Conservation (phyloP, 2,329 filamentous ascomycete species). For the Emmonsiellopsis sp. region DNA sequence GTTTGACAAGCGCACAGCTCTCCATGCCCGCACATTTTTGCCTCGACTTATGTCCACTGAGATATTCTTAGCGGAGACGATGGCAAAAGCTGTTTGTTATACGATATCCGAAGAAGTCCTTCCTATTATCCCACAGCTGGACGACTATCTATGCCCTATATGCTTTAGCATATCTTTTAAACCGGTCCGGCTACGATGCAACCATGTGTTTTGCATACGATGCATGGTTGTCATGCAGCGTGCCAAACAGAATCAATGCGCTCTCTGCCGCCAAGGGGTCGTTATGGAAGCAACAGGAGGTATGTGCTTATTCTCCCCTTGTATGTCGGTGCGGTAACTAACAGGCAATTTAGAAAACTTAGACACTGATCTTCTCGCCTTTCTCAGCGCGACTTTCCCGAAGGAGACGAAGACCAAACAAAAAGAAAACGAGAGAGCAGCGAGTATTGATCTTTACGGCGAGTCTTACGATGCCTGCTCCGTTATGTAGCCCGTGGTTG, state of each 20-base stretch:
- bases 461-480: slow-evolving; percentile 45
- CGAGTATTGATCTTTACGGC: slow-evolving; percentile 64
- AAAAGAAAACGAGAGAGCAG: slow-evolving; percentile 63
- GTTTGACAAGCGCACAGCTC: slow-evolving; percentile 76
- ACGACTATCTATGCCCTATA: slow-evolving; percentile 75
- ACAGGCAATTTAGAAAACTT: slow-evolving; percentile 48
- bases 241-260: slow-evolving; percentile 59
- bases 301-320: slow-evolving; percentile 26
- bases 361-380: slow-evolving; percentile 58
- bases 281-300: slow-evolving; percentile 61
- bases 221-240: slow-evolving; percentile 75
- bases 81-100: slow-evolving; percentile 68
- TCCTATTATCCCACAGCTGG: slow-evolving; percentile 66
- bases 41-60: slow-evolving; percentile 51
- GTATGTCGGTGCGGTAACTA: background rate
- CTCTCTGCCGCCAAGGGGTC: slow-evolving; percentile 64
- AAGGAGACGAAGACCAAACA: slow-evolving; percentile 60
- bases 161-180: slow-evolving; percentile 73
- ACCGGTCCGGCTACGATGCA: slow-evolving; percentile 66
- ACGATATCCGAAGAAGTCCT: slow-evolving; percentile 66
- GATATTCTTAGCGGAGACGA: slow-evolving; percentile 54
- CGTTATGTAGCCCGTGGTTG: slow-evolving; percentile 8
- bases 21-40: slow-evolving; percentile 58
- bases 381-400: slow-evolving; percentile 67
- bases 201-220: slow-evolving; percentile 73